Base-by-base conservation (phyloP, 169 alveolate species). In the Hammondia hammondi region DNA sequence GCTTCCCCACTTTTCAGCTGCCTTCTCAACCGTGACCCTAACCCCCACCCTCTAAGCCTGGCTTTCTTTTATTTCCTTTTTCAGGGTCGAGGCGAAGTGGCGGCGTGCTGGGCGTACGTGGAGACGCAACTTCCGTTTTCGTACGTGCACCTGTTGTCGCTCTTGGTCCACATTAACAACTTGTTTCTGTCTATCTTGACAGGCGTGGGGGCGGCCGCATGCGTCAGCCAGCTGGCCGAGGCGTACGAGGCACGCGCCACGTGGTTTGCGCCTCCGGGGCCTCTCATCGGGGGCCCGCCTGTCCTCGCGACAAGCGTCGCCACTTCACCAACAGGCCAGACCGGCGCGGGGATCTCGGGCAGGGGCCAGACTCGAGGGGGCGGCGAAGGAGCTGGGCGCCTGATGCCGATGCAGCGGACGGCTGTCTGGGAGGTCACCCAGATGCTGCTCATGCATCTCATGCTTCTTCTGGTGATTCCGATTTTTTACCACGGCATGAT, bases 21-120 rank as follows among this genome's bases (percentile, higher is more conserved):
- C 43, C 43, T 39, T 2, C 43, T 39, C 43, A 39, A 39, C 43
- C 43, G 43, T 39, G 43, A 2, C 43, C 43, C 43, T 0, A 0
- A 39, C 43, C 39, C 5, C 2, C 29, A 21, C 0, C 24, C 32
- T 35, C 84, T 27, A n/a, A 72, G 84, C 29, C 84, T 9, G 84
- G 32, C 29, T 72, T 2, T 29, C 39, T 39, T 39, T 39, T 52
- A 14, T 43, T 21, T 32, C 12, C 48, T 7, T n/a, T 5, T 77
- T 77, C 87, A 77, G 91, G 93, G 93, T 29, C 87, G 92, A 2
- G 88, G 89, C 43, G 48, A 81, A n/a, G 93, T 93, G 71, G 87
- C 95, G n/a, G 93, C 81, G 85, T 93, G 95, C 92, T 52, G 91
- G 85, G 89, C 95, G 21, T 93, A 71, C 81, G 95, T 93, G 81